Conservation (phyloP, 2,329 filamentous ascomycete genomes). For the Sarocladium kiliense region DNA sequence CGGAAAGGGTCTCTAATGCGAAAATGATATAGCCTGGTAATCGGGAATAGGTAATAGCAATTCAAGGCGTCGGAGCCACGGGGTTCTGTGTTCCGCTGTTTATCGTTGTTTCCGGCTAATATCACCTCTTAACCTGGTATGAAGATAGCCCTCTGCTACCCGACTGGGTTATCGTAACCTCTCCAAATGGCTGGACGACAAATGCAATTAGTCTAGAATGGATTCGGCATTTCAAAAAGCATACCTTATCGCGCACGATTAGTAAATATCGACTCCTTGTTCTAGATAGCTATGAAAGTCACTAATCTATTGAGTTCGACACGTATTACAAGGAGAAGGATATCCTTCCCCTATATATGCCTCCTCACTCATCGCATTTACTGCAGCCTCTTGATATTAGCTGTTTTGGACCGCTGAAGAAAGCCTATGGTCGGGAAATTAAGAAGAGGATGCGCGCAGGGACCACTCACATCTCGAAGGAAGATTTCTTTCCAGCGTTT, state of each 20-base stretch:
- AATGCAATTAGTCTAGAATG: constrained; percentile 29
- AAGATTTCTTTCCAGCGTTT: no score
- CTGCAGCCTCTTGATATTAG: constrained; percentile 32
- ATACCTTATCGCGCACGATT: constrained; percentile 18
- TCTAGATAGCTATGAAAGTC: constrained; percentile 27
- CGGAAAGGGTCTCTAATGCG: background rate
- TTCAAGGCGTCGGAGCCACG: no score
- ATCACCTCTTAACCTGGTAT: constrained; percentile 14
- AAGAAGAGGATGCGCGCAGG: no score
- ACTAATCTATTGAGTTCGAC: constrained; percentile 31
- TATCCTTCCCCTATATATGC: constrained; percentile 31
- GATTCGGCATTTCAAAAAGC: constrained; percentile 28
- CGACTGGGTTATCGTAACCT: constrained; percentile 23
- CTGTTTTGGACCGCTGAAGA: no score
- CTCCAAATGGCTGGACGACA: constrained; percentile 27
- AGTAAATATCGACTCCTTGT: constrained; percentile 28
- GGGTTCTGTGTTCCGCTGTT: no score
- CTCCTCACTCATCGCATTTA: constrained; percentile 27
- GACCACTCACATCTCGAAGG: no score
- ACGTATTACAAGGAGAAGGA: constrained; percentile 26
- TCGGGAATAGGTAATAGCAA: no score
- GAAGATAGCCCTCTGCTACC: constrained; percentile 17
- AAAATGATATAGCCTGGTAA: no score
- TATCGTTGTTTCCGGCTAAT: no score
- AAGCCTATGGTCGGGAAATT: no score